These are phyloP conservation scores for Fusarium sp. DNA, from an alignment of 2,329 filamentous ascomycete species.

Conservation along the genomic window DNA sequence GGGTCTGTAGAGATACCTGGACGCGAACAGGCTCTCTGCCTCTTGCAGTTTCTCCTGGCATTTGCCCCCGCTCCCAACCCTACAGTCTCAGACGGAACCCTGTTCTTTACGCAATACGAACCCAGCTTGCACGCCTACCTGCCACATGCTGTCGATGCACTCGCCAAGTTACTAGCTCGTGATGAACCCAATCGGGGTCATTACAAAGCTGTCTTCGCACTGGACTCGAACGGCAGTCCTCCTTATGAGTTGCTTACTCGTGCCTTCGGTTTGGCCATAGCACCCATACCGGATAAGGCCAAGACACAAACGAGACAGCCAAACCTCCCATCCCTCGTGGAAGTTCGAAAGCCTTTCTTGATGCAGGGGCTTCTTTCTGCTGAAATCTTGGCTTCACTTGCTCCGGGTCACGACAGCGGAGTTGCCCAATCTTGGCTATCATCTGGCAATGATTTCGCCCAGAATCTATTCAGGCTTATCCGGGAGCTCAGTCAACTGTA, in stretches of 20 bases:
- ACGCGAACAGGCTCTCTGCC: constrained; percentile 85
- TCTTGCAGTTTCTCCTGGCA: constrained; percentile 88
- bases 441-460: constrained; percentile 83
- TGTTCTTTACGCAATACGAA: constrained; percentile 84
- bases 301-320: constrained; percentile 63
- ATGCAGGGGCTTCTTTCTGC: constrained; percentile 93
- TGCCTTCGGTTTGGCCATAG: constrained; percentile 86
- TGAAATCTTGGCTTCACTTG: constrained; percentile 83
- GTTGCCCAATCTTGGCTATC: constrained; percentile 84
- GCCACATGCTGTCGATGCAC: constrained; percentile 85
- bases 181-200: constrained; percentile 92
- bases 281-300: constrained; percentile 77
- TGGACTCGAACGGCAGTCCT: constrained; percentile 70
- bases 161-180: constrained; percentile 90
- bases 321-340: constrained; percentile 73
- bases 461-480: constrained; percentile 79
- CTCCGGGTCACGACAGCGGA: constrained; percentile 74
- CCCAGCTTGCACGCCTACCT: constrained; percentile 86
- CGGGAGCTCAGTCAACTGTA: constrained; percentile 74
- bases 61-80: constrained; percentile 86
- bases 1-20: constrained; percentile 82
- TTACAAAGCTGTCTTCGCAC: constrained; percentile 83
- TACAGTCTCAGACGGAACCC: constrained; percentile 60
- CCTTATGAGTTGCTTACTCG: constrained; percentile 85
- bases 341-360: constrained; percentile 85